Base-by-base conservation (phyloP, 2,329 filamentous ascomycete genomes). In the Cadophora gregata region DNA sequence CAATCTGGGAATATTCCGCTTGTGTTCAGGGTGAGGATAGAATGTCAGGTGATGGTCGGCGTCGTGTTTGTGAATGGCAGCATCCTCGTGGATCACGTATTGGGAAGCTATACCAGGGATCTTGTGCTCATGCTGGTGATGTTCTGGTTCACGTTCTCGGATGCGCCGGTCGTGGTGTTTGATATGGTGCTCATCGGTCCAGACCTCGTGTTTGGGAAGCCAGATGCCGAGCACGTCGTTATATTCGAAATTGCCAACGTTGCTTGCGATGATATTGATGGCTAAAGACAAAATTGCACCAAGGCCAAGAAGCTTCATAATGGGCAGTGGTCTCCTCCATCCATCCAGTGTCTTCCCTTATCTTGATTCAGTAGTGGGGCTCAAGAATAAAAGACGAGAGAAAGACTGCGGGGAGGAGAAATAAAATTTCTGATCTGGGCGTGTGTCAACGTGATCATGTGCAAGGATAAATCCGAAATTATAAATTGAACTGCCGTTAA, bases 1-100 rank as follows among this genome's bases (percentile, higher is more conserved):
- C 4, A 86, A 47, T 31, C 71, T 59, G 7, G 69, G 62, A 8
- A 55, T 51, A 3, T 33, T 48, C 4, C 38, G 36, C 5, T 48
- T 25, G 38, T 51, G 29, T 9, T 21, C 27, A 1, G 27, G 29
- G 21, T 50, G 47, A 47, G 31, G 24, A 27, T 51, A 60, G 45
- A 36, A 51, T 53, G 63, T 33, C 24, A 45, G 16, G 14, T 51
- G 38, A 42, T 56, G 63, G 27, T 29, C n/a, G 36, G 55, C 27
- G 31, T 48, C 50, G n/a, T 64, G 38, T 27, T 50, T 7, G 21
- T 64, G 38, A 1, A 31, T 4, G 2, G 16, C 27, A 3, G 25
- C 10, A 16, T 33, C 29, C 9, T 19, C 31, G 45, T 33, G 59
- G 16, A 62, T 24, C 16, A 55, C 21, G n/a, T 25, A 27, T 27